These are phyloP conservation scores for Isatis lusitanica DNA, from an alignment of 441 rosid genomes.

Conservation along the genomic window DNA sequence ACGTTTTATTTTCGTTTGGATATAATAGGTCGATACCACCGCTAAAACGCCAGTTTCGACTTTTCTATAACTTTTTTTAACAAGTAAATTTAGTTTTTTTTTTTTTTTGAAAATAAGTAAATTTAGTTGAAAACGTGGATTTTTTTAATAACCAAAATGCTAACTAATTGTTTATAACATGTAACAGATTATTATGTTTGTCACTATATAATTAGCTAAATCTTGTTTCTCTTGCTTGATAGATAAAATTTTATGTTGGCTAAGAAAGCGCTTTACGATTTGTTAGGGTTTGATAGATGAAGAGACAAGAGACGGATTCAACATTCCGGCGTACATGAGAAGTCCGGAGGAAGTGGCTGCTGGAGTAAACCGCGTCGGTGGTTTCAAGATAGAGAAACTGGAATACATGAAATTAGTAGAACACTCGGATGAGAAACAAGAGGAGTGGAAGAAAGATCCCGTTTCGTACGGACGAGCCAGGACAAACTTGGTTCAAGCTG, in stretches of 20 bases:
- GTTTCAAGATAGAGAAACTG: constrained; percentile 48
- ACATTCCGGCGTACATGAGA: constrained; percentile 62
- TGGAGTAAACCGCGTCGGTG: constrained; percentile 44
- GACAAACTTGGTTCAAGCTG: constrained; percentile 52
- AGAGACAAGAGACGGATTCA: constrained; percentile 54
- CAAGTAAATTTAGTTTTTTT: not conserved
- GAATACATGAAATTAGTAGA: constrained; percentile 48
- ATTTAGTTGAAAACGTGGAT: not conserved
- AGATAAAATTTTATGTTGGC: not conserved
- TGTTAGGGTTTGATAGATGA: constrained; percentile 51
- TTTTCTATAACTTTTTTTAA: not conserved
- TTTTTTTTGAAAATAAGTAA: no score
- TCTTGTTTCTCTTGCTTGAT: not conserved
- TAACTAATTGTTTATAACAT: no score
- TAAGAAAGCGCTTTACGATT: not conserved
- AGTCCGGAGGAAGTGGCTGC: constrained; percentile 52
- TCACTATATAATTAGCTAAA: not conserved
- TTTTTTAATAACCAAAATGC: not conserved
- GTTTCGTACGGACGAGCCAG: constrained; percentile 51
- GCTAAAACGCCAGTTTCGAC: not conserved
- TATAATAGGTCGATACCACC: not conserved
- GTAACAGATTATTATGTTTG: not conserved
- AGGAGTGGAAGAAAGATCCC: constrained; percentile 54
- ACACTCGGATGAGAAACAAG: constrained; percentile 45
- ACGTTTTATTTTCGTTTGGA: not conserved